Conservation (phyloP, 257 asterid genomes). For the Nicotiana sylvestris region DNA sequence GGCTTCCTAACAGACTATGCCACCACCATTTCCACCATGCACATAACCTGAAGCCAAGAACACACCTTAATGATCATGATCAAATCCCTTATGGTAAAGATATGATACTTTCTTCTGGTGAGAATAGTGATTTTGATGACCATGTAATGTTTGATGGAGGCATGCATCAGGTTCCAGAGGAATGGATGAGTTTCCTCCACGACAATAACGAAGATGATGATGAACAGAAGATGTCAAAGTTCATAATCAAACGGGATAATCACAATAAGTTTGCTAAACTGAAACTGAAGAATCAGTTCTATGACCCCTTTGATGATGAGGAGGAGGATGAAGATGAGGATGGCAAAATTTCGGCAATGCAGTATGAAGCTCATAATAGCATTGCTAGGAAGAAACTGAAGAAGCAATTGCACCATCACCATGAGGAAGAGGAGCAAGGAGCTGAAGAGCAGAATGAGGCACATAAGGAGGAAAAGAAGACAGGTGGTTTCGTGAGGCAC, state of each 20-base stretch:
- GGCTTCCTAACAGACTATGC: constrained; percentile 4
- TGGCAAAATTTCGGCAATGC: neutral
- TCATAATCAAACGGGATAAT: constrained; percentile 12
- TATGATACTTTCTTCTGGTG: constrained; percentile 35
- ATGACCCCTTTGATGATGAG: constrained; percentile 8
- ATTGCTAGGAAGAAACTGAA: constrained; percentile 25
- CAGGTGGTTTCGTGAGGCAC: constrained; percentile 32
- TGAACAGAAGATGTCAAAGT: constrained; percentile 19
- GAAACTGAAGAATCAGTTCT: constrained; percentile 25
- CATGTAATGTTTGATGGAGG: constrained; percentile 19
- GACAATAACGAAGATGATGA: constrained; percentile 19
- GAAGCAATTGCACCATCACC: constrained; percentile 19
- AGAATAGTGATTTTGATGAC: constrained; percentile 32
- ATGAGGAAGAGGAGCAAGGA: constrained; percentile 12
- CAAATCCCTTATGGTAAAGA: constrained; percentile 41
- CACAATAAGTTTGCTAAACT: constrained; percentile 8
- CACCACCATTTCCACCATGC: constrained; percentile 35
- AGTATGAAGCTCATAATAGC: constrained; percentile 4
- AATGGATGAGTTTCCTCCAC: constrained; percentile 32
- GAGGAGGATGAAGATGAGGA: constrained; percentile 10
- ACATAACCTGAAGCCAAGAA: constrained; percentile 24
- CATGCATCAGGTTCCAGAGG: constrained; percentile 18
- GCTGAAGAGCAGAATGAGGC: neutral
- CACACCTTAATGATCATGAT: constrained; percentile 3
- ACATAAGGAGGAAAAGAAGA: constrained; percentile 9